Conservation (phyloP, 176 grass and related monocot species). For the Cocos nucifera region DNA sequence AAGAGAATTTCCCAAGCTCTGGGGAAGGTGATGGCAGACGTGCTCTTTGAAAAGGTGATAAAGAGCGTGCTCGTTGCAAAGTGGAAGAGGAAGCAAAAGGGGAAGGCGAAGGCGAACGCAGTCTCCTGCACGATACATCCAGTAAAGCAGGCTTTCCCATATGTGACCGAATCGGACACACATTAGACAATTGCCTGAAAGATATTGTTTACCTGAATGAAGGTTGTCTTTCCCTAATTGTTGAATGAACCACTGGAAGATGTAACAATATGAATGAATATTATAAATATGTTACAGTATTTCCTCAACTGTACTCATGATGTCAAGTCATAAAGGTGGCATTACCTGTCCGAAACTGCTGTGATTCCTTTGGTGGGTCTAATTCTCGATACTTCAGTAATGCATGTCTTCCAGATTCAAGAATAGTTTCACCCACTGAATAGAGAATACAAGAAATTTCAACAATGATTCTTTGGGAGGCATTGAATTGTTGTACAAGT, state of each 20-base stretch:
- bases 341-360: conserved; percentile 46
- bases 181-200: conserved; percentile 1
- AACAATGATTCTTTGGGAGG: no score
- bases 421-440: conserved; percentile 32
- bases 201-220: conserved; percentile 48
- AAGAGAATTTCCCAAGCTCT: conserved; percentile 19
- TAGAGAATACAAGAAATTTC: neutral
- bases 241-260: conserved; percentile 36
- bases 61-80: conserved; percentile 29
- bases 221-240: conserved; percentile 26
- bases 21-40: conserved; percentile 36
- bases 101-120: conserved; percentile 11
- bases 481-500: no score
- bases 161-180: conserved; percentile 10
- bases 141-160: neutral
- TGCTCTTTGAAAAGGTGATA: conserved; percentile 61
- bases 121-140: conserved; percentile 26
- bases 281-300: neutral
- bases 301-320: neutral
- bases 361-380: conserved; percentile 30
- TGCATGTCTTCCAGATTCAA: conserved; percentile 50
- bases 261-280: conserved; percentile 7
- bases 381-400: conserved; percentile 36
- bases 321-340: conserved; percentile 7
- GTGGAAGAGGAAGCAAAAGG: conserved; percentile 15